phyloP scores from a whole-genome alignment of 352 stramenopile species.

The Phytopythium vexans region DNA sequence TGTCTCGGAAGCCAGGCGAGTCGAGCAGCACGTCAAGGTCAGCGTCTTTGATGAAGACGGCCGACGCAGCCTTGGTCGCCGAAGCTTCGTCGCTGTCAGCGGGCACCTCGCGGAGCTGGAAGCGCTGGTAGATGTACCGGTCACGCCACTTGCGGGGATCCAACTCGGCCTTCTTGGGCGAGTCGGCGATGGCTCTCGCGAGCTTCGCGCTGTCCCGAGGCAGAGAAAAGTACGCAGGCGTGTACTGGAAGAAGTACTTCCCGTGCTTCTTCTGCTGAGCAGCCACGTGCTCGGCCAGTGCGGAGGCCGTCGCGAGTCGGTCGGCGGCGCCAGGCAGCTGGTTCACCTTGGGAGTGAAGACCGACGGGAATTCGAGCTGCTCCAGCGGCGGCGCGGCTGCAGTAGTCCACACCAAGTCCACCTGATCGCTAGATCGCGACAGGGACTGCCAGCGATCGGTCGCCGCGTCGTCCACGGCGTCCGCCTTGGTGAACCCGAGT shows the following conservation, averaged over 20 bases:
- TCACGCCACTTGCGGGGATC: conserved; percentile 51
- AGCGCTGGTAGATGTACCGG: conserved; percentile 54
- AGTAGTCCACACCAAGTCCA: conserved; percentile 73
- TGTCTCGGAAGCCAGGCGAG: conserved; percentile 43
- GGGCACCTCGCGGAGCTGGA: conserved; percentile 47
- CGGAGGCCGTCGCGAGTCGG: conserved; percentile 37
- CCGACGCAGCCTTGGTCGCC: conserved; percentile 8
- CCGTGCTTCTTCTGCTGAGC: conserved; percentile 41
- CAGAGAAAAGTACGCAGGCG: conserved; percentile 56
- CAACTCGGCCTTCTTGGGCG: conserved; percentile 47
- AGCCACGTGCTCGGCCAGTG: conserved; percentile 43
- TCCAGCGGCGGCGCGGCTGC: conserved; percentile 21
- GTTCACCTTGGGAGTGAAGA: conserved; percentile 63
- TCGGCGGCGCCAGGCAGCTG: conserved; percentile 50
- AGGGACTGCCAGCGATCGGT: conserved; percentile 40
- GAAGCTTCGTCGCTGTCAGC: conserved; percentile 29
- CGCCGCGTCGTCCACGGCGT: conserved; percentile 12
- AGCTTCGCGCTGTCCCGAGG: conserved; percentile 52
- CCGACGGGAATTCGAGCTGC: conserved; percentile 34
- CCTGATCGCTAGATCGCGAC: conserved; percentile 29
- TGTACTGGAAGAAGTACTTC: conserved; percentile 72
- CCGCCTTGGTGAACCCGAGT: conserved; percentile 44
- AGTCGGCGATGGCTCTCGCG: conserved; percentile 34
- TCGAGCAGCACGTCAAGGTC: conserved; percentile 46
- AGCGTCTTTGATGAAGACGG: conserved; percentile 41